These are phyloP conservation scores for Fusarium chuoi DNA, from an alignment of 2,329 filamentous ascomycete species.

Conservation along the genomic window DNA sequence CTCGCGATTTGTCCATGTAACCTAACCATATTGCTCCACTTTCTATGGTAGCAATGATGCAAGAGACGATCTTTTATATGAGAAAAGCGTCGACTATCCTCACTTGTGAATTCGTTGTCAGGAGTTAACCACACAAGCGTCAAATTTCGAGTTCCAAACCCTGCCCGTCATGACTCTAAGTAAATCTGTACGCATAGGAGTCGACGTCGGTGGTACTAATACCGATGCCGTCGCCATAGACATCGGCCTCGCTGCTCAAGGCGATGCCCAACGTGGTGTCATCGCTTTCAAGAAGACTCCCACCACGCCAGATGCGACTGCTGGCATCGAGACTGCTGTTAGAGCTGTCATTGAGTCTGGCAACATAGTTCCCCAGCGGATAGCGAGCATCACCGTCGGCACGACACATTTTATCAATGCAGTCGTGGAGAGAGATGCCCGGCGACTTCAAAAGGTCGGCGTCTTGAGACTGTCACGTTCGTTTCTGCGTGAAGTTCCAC, in stretches of 20 bases:
- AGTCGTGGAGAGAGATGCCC: constrained; percentile 58
- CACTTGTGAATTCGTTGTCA: fast-evolving
- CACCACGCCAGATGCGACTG: constrained; percentile 48
- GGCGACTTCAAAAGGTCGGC: constrained; percentile 50
- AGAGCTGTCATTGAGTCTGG: constrained; percentile 48
- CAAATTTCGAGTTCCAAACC: fast-evolving
- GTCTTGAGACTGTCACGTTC: neutral
- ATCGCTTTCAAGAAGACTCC: constrained; percentile 34
- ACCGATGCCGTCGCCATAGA: constrained; percentile 23
- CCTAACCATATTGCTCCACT: neutral
- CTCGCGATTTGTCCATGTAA: neutral
- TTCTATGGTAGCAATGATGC: neutral
- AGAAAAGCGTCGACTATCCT: fast-evolving
- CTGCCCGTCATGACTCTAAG: neutral
- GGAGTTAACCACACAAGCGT: fast-evolving
- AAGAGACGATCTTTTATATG: too few species aligned
- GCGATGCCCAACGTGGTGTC: neutral
- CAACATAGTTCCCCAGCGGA: constrained; percentile 40
- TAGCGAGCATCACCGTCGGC: constrained; percentile 52
- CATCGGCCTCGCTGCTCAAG: neutral
- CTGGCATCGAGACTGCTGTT: constrained; percentile 50
- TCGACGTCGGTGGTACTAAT: constrained; percentile 18
- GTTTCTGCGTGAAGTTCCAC: constrained; percentile 48
- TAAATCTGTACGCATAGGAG: neutral
- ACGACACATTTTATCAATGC: constrained; percentile 66